Conservation (phyloP, 164 flowering plant genomes). For the Aristolochia californica region DNA sequence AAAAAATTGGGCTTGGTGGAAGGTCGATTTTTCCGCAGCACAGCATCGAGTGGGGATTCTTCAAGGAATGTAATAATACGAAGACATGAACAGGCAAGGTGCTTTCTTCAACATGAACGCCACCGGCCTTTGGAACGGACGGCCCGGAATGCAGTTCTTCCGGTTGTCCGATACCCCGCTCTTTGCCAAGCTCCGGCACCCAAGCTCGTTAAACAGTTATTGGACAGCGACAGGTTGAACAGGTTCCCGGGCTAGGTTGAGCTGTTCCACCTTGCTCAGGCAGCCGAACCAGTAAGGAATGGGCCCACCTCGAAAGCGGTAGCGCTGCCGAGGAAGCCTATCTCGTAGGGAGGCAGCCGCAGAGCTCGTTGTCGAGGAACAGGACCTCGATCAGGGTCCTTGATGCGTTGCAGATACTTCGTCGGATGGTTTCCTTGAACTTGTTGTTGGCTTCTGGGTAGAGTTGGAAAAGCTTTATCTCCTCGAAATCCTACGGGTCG, state of each 20-base stretch:
- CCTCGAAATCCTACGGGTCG: slow-evolving; percentile 12
- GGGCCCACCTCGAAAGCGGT: slow-evolving; percentile 41
- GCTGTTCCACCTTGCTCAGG: slow-evolving; percentile 23
- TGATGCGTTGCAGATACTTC: slow-evolving; percentile 20
- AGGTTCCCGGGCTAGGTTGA: slow-evolving; percentile 29
- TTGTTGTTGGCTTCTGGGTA: slow-evolving; percentile 40
- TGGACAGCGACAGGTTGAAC: slow-evolving; percentile 9
- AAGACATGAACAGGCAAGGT: background rate
- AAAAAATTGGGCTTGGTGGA: background rate
- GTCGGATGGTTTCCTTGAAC: slow-evolving; percentile 34
- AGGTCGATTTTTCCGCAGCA: background rate
- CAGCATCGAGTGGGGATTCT: background rate
- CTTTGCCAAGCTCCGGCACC: slow-evolving; percentile 8
- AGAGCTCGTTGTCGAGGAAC: slow-evolving; percentile 32
- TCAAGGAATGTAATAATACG: slow-evolving; percentile 2
- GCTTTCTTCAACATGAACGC: slow-evolving; percentile 2
- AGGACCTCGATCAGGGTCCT: slow-evolving; percentile 29
- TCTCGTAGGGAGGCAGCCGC: slow-evolving; percentile 55
- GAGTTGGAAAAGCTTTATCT: slow-evolving; percentile 9
- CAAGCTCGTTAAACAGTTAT: slow-evolving; percentile 8
- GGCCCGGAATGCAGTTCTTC: slow-evolving; percentile 13
- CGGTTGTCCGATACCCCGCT: slow-evolving; percentile 8
- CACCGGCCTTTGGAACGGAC: slow-evolving; percentile 10
- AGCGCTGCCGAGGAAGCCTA: slow-evolving; percentile 30
- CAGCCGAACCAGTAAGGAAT: slow-evolving; percentile 47